Conservation (phyloP, 495 filamentous ascomycete species). For the Chaetomidium leptoderma region DNA sequence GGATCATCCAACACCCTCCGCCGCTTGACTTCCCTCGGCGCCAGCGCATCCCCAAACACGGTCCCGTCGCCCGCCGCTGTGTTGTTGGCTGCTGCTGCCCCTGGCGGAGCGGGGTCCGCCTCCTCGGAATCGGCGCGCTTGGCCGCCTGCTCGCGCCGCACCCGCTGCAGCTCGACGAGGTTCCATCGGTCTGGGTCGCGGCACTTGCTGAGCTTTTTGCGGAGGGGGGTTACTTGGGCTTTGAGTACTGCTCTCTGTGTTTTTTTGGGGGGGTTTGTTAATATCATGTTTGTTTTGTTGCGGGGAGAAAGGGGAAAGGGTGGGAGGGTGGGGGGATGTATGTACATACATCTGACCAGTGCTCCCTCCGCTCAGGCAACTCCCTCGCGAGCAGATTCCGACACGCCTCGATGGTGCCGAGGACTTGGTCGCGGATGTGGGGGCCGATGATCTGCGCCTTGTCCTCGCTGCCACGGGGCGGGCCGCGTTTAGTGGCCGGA, state of each 20-base stretch:
- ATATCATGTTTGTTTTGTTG: not conserved
- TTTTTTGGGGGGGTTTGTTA: not conserved
- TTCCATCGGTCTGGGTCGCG: slow-evolving; percentile 67
- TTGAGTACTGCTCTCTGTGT: slow-evolving; percentile 35
- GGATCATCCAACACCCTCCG: slow-evolving; percentile 52
- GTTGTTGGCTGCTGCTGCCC: slow-evolving; percentile 31
- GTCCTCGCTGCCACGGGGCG: slow-evolving; percentile 8
- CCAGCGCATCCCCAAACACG: slow-evolving; percentile 39
- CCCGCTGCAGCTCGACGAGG: slow-evolving; percentile 54
- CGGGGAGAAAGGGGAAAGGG: not conserved
- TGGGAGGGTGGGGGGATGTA: too few relatives aligned
- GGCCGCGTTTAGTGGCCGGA: not conserved
- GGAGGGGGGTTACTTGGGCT: slow-evolving; percentile 49
- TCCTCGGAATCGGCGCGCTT: slow-evolving; percentile 42
- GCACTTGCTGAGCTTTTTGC: slow-evolving; percentile 74
- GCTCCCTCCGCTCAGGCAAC: slow-evolving; percentile 40
- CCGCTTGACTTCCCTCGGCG: slow-evolving; percentile 48
- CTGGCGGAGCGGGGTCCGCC: slow-evolving; percentile 22
- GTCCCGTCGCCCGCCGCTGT: slow-evolving; percentile 40
- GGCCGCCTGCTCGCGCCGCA: slow-evolving; percentile 38
- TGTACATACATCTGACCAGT: slow-evolving; percentile 44
- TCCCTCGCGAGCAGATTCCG: slow-evolving; percentile 49
- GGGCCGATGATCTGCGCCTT: slow-evolving; percentile 32
- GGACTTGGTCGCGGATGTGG: slow-evolving; percentile 41
- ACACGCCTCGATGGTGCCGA: slow-evolving; percentile 47